Percentiles rank a stretch among this genome's conserved stretches.
Conservation (phyloP, 1,284 basidiomycete species). For the Fomitiporia mediterranea region DNA sequence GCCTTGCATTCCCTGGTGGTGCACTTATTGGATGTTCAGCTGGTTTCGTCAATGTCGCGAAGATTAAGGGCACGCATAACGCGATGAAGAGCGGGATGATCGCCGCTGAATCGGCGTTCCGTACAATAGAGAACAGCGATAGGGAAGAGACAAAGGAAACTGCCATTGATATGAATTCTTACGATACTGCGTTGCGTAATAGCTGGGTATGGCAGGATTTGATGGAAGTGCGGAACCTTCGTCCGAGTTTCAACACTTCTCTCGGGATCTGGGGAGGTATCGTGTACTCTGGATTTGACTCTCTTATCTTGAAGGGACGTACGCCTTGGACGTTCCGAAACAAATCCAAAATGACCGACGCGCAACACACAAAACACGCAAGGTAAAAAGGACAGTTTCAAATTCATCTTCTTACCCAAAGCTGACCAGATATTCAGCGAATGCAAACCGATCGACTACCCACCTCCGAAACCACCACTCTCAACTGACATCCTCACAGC, state of each 20-base stretch:
- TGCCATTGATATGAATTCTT: constrained; percentile 69
- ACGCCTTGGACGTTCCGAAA: constrained; percentile 92
- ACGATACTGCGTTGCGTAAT: constrained; percentile 68
- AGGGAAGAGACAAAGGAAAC: constrained; percentile 29
- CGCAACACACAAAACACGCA: constrained; percentile 68
- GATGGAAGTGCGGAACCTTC: constrained; percentile 87
- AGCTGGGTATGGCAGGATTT: constrained; percentile 92
- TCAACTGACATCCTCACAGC: constrained; percentile 94
- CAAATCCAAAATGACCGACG: constrained; percentile 55
- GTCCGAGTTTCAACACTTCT: constrained; percentile 85
- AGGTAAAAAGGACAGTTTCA: constrained; percentile 28
- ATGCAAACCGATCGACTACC: constrained; percentile 86
- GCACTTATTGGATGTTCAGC: constrained; percentile 95
- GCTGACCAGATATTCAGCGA: constrained; percentile 32
- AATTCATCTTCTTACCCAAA: not conserved
- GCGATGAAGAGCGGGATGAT: constrained; percentile 99
- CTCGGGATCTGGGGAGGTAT: constrained; percentile 90
- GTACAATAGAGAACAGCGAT: constrained; percentile 44
- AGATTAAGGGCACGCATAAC: constrained; percentile 99
- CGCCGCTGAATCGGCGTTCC: constrained; percentile 85
- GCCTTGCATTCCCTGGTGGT: constrained; percentile 92
- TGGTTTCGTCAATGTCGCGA: constrained; percentile 94
- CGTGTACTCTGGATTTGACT: constrained; percentile 87
- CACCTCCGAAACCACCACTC: constrained; percentile 84
- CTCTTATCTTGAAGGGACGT: constrained; percentile 79